A percentile compares a stretch with the other conserved stretches of the same genome.
phyloP scores from a whole-genome alignment of 2,329 filamentous ascomycete genomes.

The Colletotrichum sp. region DNA sequence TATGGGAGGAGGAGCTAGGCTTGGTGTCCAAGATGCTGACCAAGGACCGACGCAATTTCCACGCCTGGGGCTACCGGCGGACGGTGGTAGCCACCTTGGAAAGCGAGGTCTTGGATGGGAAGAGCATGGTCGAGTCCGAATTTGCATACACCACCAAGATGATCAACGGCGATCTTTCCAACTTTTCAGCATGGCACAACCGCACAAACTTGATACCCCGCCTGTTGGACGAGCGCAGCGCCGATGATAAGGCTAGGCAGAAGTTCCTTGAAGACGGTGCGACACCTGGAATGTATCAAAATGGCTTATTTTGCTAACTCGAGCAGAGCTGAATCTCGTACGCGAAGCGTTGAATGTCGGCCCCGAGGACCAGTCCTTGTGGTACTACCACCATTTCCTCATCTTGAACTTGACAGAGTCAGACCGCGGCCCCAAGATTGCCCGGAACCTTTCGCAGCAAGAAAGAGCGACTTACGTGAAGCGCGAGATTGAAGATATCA shows the following conservation, averaged over 20 bases:
- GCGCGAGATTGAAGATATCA: constrained; percentile 76
- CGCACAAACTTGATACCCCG: constrained; percentile 83
- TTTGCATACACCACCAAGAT: constrained; percentile 91
- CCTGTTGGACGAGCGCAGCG: constrained; percentile 73
- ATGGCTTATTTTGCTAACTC: background rate
- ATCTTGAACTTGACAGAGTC: constrained; percentile 70
- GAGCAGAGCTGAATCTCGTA: constrained; percentile 74
- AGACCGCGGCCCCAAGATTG: constrained; percentile 61
- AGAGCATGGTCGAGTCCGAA: constrained; percentile 77
- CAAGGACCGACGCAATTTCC: constrained; percentile 89
- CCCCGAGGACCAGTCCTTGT: constrained; percentile 92
- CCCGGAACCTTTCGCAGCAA: constrained; percentile 63
- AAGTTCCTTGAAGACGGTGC: constrained; percentile 75
- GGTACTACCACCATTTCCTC: constrained; percentile 95
- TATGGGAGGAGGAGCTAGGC: constrained; percentile 87
- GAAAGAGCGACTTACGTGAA: constrained; percentile 71
- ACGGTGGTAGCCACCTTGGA: constrained; percentile 80
- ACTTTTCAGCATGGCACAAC: constrained; percentile 97
- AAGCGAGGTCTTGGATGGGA: constrained; percentile 52
- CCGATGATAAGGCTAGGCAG: constrained; percentile 66
- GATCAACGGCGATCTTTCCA: constrained; percentile 85
- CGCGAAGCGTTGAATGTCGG: constrained; percentile 84
- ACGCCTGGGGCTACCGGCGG: constrained; percentile 93
- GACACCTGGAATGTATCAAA: background rate
- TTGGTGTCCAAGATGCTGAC: constrained; percentile 88